Evolutionary conservation across 495 filamentous ascomycete genomes (phyloP), one percentile per base, ranked within the genome.

Genomic region (Penicillium pancosmium): DNA sequence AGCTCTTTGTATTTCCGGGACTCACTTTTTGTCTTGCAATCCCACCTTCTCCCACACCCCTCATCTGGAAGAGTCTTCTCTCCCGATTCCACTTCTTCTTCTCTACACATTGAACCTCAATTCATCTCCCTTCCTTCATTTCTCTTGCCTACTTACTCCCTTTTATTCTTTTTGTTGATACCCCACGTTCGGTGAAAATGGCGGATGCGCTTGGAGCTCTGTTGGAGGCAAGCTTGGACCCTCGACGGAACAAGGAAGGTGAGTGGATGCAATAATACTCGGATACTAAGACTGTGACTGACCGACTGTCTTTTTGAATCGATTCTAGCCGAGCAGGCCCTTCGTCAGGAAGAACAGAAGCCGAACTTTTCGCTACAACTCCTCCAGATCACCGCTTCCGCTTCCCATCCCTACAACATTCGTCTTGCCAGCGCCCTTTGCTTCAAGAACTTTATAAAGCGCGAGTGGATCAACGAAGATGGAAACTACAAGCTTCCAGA

Each of bases 361-460:
- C 88, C 90, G 6, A 86, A 87, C 57, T 99, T 94, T 75, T 91
- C 94, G n/a, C 76, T 97, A 53, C 80, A 84, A 52, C 84, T 99
- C 36, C 86, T 99, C 25, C 90, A 90, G 55, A 92, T 98, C 68
- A 92, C 95, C 52, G 91, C 90, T 19, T 82, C 86, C 60, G 85
- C 86, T 19, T 71, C 78, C 25, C 84, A 85, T 58, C 85, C 89
- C 9, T 72, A 78, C 50, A 92, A 91, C 65, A 91, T 87, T 61
- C 87, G 95, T 25, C 88, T 98, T 46, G 84, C 94, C n/a, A 89
- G 90, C 66, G 91, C 94, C 27, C 81, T 99, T 48, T 95, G 87
- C 78, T 98, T 99, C 83, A 99, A 99, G 78, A 99, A 99, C 76
- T 93, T 93, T 70, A 91, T 99, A 66, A 89, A 87, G 75, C 83